Evolutionary conservation across 2,329 filamentous ascomycete species (phyloP).

Genomic region (Arthroderma sp.): DNA sequence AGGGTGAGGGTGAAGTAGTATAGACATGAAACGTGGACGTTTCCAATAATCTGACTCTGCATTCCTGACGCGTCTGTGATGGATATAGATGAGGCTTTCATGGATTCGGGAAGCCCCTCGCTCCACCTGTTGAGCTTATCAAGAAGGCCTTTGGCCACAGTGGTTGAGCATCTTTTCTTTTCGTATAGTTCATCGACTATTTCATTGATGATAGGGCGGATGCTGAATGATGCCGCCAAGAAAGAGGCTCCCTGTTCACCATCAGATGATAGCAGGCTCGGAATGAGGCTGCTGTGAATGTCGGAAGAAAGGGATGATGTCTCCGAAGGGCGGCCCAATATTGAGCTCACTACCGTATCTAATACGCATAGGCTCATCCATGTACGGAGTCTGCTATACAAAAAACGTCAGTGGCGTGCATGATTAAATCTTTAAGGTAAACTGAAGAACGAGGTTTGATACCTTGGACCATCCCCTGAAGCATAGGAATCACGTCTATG

Average conservation of each 20-base stretch:
- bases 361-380: slow-evolving; percentile 37
- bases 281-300: slow-evolving; percentile 13
- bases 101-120: slow-evolving; percentile 26
- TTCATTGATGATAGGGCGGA: slow-evolving; percentile 34
- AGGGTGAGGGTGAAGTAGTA: slow-evolving; percentile 49
- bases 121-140: slow-evolving; percentile 35
- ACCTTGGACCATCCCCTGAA: slow-evolving; percentile 4
- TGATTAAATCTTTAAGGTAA: not conserved
- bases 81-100: slow-evolving; percentile 9
- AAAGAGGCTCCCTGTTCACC: slow-evolving; percentile 16
- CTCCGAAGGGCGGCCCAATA: slow-evolving; percentile 34
- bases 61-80: slow-evolving; percentile 7
- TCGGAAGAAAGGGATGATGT: slow-evolving; percentile 19
- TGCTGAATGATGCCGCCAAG: slow-evolving; percentile 29
- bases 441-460: not conserved
- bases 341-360: slow-evolving; percentile 36
- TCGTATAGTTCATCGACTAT: slow-evolving; percentile 33
- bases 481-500: slow-evolving; percentile 29
- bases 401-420: not conserved
- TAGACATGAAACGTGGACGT: slow-evolving; percentile 42
- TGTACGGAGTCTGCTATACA: slow-evolving; percentile 24
- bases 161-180: slow-evolving; percentile 20
- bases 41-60: slow-evolving; percentile 32
- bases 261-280: slow-evolving; percentile 11
- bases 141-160: slow-evolving; percentile 29